These are phyloP conservation scores for Berberis vulgaris DNA, from an alignment of 164 flowering plant species.

Conservation along the genomic window DNA sequence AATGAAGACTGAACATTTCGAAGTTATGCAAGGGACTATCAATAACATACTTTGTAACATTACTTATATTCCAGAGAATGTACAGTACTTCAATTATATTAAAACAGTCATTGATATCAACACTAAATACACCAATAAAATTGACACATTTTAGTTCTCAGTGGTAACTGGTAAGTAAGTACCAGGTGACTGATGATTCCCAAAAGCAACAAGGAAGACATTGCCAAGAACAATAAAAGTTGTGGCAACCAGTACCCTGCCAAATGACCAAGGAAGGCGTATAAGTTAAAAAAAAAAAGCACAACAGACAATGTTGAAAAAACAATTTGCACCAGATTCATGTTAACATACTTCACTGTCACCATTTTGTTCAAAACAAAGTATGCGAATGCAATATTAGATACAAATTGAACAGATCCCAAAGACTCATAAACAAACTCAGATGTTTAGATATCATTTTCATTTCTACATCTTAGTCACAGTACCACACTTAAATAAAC, in stretches of 20 bases:
- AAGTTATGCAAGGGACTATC: too few relatives aligned
- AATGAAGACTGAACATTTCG: too few relatives aligned
- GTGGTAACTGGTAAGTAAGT: constrained; percentile 7
- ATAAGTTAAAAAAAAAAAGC: not conserved
- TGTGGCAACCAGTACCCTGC: constrained; percentile 86
- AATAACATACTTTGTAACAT: too few relatives aligned
- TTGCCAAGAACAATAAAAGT: constrained; percentile 92
- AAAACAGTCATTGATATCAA: not conserved
- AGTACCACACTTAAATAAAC: not conserved
- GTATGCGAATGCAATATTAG: constrained; percentile 93
- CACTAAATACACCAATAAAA: not conserved
- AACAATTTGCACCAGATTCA: constrained; percentile 4
- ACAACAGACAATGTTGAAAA: not conserved
- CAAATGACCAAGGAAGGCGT: not conserved
- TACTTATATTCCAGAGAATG: too few relatives aligned
- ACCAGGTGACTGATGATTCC: constrained; percentile 99
- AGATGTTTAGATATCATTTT: not conserved
- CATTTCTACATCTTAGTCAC: too few relatives aligned
- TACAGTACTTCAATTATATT: too few relatives aligned
- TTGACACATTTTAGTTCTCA: not conserved
- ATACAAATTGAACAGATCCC: constrained; percentile 91
- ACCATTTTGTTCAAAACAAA: constrained; percentile 83
- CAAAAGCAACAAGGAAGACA: constrained; percentile 89
- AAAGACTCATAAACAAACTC: constrained; percentile 33
- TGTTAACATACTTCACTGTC: constrained; percentile 64